Evolutionary conservation across 306 rosid genomes (phyloP), one percentile per base, ranked within the genome.

Genomic region (Quercus wislizeni): DNA sequence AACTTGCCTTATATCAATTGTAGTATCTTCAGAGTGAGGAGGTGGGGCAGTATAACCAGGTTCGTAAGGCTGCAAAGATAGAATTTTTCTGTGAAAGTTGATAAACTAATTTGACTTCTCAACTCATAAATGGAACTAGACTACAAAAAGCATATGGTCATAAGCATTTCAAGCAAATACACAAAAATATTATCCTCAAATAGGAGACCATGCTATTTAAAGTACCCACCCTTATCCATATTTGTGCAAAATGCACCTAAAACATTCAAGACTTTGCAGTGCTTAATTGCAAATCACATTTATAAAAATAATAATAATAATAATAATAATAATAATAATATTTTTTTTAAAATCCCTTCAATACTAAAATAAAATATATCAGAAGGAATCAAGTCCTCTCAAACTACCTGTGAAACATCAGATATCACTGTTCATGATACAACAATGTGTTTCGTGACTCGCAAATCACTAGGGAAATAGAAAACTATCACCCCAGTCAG

Each of bases 1-100:
- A 63, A 78, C 88, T 86, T 79, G 78, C 93, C 91, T 88, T 70
- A 87, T 86, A 83, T 85, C 83, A 69, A 83, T 85, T 3, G 84
- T 19, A 58, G 81, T 78, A 77, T 85, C 91, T 17, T 83, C 93
- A 31, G 91, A 55, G 43, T 76, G 88, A 65, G 77, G 87, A 20
- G 87, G 78, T 74, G 87, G 83, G 69, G 85, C 83, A 51, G 88
- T 83, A 74, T 83, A 89, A 18, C 86, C 88, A 77, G 89, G 83
- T 71, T 83, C 80, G 52, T 85, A 87, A 35, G 82, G 83, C 88
- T 89, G 88, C 62, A 74, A 23, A 74, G 67, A 70, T 10, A 57
- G 18, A 71, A 69, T 2, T 21, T 21, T 74, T 63, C 38, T 64
- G 38, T 78, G 10, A 74, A 28, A 78, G 33, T 12, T 15, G 27